These are phyloP conservation scores for Zoysia matrella DNA, from an alignment of 202 grass and related monocot genomes.

Conservation along the genomic window DNA sequence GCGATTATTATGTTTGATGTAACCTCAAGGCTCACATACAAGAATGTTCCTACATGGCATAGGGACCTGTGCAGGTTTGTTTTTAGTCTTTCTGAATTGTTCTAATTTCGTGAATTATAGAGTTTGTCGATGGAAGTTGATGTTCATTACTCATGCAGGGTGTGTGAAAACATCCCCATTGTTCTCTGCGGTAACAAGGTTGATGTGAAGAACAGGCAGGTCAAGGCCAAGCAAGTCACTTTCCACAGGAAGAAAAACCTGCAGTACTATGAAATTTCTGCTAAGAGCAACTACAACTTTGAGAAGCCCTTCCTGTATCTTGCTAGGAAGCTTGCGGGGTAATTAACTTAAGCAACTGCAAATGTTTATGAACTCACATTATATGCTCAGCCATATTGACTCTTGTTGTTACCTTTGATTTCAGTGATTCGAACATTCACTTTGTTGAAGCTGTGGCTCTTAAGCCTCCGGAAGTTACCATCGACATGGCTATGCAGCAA, in stretches of 20 bases:
- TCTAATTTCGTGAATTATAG: neutral
- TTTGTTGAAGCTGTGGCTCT: conserved; percentile 83
- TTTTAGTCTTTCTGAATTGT: neutral
- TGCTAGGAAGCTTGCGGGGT: conserved; percentile 81
- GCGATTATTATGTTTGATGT: no score
- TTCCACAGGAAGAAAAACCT: no score
- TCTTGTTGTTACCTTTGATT: neutral
- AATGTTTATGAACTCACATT: neutral
- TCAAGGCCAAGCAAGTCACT: no score
- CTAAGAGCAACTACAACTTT: no score
- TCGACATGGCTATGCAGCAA: conserved; percentile 86
- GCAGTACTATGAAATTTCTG: no score
- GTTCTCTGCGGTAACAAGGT: no score
- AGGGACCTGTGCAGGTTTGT: conserved; percentile 81
- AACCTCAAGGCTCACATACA: no score
- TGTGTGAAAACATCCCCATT: conserved; percentile 79
- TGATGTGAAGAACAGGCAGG: no score
- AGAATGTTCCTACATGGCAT: conserved; percentile 66
- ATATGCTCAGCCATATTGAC: neutral
- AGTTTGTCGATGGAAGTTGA: neutral
- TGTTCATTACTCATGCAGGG: conserved; percentile 46
- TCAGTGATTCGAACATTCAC: conserved; percentile 66
- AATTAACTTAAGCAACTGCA: neutral
- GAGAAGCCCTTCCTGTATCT: no score
- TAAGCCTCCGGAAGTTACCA: conserved; percentile 76